Evolutionary conservation across 169 alveolate species (phyloP), one percentile per base, ranked within the genome.

Genomic region (Eimeria maxima): DNA sequence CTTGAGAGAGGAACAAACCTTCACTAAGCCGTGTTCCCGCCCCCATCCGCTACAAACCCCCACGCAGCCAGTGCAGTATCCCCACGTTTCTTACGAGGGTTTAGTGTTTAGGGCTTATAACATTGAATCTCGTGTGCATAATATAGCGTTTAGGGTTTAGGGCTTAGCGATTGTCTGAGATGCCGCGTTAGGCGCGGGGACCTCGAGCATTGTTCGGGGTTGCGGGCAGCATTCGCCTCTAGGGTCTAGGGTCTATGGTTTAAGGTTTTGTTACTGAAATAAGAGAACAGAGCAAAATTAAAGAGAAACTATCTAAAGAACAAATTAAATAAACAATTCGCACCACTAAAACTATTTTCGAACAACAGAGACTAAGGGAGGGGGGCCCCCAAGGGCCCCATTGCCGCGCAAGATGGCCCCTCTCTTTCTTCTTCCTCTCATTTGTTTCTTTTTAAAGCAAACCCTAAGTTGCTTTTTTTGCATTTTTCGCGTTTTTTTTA

Each of bases 321-420:
- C 0, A 33, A 29, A 4, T 10, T 4, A 65, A 24, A 13, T 0
- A 65, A 7, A 13, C 24, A 20, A 5, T 7, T 2, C 69, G n/a
- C 11, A 14, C 5, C 8, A 65, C 33, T 33, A 33, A 33, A 33
- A 33, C 38, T 33, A 33, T 33, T 33, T 33, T 33, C 38, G 0
- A 33, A 33, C 1, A 33, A 33, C 38, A 33, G 38, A 33, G 38
- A 33, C 38, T 33, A 33, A 33, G 38, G 38, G 38, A 33, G 38
- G 38, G 38, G 89, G 69, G 89, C 65, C 89, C 67, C 89, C 67
- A 5, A 44, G 89, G 67, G 89, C 89, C 60, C 89, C 89, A 33
- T 33, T 33, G 38, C 38, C 38, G 0, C 38, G 38, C 38, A 33
- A 33, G 38, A 33, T 33, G 67, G 89, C 89, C 38, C 89, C 89